Base-by-base conservation (phyloP, 441 rosid genomes). In the Erysimum cheiri region DNA sequence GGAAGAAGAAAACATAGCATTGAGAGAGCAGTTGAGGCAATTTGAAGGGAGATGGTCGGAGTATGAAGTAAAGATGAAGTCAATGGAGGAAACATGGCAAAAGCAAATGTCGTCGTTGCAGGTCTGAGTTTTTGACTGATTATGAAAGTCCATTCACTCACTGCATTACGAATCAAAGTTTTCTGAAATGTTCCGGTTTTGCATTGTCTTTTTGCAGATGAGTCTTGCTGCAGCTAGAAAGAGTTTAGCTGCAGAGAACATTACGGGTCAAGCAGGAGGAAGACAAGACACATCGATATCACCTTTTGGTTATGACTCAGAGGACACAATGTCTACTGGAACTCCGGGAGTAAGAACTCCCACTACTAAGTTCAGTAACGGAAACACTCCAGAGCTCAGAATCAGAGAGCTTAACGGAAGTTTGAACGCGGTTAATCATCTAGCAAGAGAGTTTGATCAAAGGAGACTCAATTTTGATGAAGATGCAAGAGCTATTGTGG, bases 51-150 rank as follows among this genome's bases (percentile, higher is more conserved):
- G 82, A 74, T 92, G 97, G 97, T 84, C 81, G 3, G 97, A 91
- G 2, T 87, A 90, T 12, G 96, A 95, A 82, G 77, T 79, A 39
- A 95, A 84, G 79, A 90, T 95, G 96, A 90, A 90, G 81, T 81
- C 91, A 26, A 91, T 88, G 96, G 99, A 95, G 82, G 98, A 92
- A 70, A 84, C 84, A 72, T 92, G 97, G 97, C 92, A 87, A 77
- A 85, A 81, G 78, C 98, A 95, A 79, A 88, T 91, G 93, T 78
- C 82, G 12, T 85, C 98, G 17, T 76, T 88, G 85, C 98, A 90
- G 81, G 99, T 90, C 64, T n/a, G 80, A 90, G 47, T 64, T 15
- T 29, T 63, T 53, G 3, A 7, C 46, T 61, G 60, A 55, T 63
- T 24, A 46, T 64, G 54, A 13, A 54, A 11, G 11, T 41, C 26